Conservation (phyloP, 306 rosid species). For the Inga leiocalycina region DNA sequence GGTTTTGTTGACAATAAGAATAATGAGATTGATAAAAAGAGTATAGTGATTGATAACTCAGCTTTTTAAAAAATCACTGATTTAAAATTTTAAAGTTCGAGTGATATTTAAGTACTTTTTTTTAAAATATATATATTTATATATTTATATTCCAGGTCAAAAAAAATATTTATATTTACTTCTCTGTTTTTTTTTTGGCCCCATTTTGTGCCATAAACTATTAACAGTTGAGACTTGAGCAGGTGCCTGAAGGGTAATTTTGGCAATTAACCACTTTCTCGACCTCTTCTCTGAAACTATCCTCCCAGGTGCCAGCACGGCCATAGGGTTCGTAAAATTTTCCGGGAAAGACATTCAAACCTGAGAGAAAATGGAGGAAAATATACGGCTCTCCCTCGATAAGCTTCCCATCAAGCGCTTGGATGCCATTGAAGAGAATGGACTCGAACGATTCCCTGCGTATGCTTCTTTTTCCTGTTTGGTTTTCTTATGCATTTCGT, state of each 20-base stretch:
- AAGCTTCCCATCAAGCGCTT: conserved; percentile 90
- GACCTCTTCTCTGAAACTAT: not conserved
- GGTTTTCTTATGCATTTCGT: not conserved
- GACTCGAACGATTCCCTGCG: conserved; percentile 79
- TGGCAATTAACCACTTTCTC: not conserved
- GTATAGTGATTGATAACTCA: too few relatives aligned
- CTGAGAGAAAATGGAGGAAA: conserved; percentile 54
- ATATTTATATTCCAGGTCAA: too few relatives aligned
- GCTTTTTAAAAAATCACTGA: too few relatives aligned
- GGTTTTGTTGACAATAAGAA: too few relatives aligned
- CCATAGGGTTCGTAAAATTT: conserved; percentile 28
- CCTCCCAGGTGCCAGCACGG: not conserved
- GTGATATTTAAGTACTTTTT: too few relatives aligned
- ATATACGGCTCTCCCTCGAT: conserved; percentile 68
- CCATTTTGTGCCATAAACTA: not conserved
- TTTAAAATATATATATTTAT: too few relatives aligned
- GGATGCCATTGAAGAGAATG: conserved; percentile 84
- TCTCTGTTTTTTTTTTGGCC: not conserved
- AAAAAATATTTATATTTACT: too few relatives aligned
- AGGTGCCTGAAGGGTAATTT: not conserved
- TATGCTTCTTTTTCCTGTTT: conserved; percentile 38
- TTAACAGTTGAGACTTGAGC: too few relatives aligned
- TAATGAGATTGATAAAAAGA: too few relatives aligned
- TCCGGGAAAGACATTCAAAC: conserved; percentile 10
- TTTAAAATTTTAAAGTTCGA: too few relatives aligned